Percentiles rank a stretch among this genome's conserved stretches.
phyloP scores from a whole-genome alignment of 805 yeast species.

The Hemisphaericaspora nanyangensis region DNA sequence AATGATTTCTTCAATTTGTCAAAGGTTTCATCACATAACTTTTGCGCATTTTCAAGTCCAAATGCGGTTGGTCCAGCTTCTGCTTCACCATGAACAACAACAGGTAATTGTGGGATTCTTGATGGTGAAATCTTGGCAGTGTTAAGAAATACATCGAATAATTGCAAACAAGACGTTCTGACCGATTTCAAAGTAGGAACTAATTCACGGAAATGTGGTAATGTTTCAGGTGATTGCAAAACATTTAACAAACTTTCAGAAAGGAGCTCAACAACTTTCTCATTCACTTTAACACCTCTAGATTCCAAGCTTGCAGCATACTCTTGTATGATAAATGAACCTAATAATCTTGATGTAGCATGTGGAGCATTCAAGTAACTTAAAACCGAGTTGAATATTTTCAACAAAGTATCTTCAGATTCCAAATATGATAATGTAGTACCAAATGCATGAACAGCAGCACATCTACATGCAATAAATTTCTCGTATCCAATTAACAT shows the following conservation, averaged over 20 bases:
- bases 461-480: conserved; percentile 69
- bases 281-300: conserved; percentile 12
- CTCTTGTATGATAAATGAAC: conserved; percentile 69
- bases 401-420: conserved; percentile 32
- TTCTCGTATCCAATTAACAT: conserved; percentile 75
- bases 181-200: conserved; percentile 83
- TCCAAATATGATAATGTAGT: conserved; percentile 50
- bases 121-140: conserved; percentile 68
- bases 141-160: conserved; percentile 73
- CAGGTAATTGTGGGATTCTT: conserved; percentile 78
- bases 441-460: conserved; percentile 77
- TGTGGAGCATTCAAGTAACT: conserved; percentile 55
- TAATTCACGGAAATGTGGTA: conserved; percentile 72
- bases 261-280: conserved; percentile 17
- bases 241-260: conserved; percentile 26
- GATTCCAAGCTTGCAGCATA: conserved; percentile 41
- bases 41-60: conserved; percentile 71
- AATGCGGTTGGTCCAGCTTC: conserved; percentile 96
- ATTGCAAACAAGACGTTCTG: conserved; percentile 81
- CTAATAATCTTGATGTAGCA: conserved; percentile 75
- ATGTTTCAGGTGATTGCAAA: conserved; percentile 38
- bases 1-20: conserved; percentile 60
- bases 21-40: conserved; percentile 58
- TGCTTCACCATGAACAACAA: conserved; percentile 88
- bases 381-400: conserved; percentile 35